These are phyloP conservation scores for Calcarisporium arbuscula DNA, from an alignment of 2,329 filamentous ascomycete species.

Conservation along the genomic window DNA sequence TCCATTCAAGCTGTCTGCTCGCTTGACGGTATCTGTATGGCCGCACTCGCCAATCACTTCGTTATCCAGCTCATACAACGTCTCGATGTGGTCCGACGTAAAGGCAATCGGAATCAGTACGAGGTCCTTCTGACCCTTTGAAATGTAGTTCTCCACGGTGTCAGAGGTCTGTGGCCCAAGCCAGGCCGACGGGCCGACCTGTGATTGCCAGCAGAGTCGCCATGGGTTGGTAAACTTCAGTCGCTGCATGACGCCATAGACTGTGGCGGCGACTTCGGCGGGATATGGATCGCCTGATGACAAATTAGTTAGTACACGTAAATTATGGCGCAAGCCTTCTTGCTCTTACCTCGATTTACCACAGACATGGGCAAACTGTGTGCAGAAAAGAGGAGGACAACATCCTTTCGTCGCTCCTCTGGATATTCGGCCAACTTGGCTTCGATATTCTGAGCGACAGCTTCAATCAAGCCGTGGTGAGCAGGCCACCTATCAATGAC, in stretches of 20 bases:
- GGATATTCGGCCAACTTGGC: conserved; percentile 79
- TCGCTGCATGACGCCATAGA: conserved; percentile 92
- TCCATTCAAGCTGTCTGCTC: conserved; percentile 87
- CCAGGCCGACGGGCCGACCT: conserved; percentile 94
- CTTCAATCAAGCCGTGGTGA: conserved; percentile 84
- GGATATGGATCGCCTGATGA: conserved; percentile 82
- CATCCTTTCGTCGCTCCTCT: conserved; percentile 68
- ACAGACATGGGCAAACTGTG: conserved; percentile 97
- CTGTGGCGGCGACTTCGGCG: conserved; percentile 89
- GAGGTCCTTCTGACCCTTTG: conserved; percentile 86
- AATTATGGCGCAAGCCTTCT: too few species aligned
- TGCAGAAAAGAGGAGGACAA: conserved; percentile 86
- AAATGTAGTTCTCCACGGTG: conserved; percentile 82
- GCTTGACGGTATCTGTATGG: conserved; percentile 73
- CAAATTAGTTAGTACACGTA: conserved; percentile 20
- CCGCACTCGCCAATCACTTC: conserved; percentile 90
- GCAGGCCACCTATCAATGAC: conserved; percentile 97
- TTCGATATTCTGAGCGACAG: conserved; percentile 89
- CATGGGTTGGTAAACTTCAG: conserved; percentile 86
- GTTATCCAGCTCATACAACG: conserved; percentile 85
- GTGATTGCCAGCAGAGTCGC: conserved; percentile 94
- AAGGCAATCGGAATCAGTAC: conserved; percentile 93
- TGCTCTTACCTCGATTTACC: conserved; percentile 76
- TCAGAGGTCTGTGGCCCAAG: conserved; percentile 87
- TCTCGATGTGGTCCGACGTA: conserved; percentile 98